Conservation (phyloP, 2,329 filamentous ascomycete species). For the Ophiostoma quercus region DNA sequence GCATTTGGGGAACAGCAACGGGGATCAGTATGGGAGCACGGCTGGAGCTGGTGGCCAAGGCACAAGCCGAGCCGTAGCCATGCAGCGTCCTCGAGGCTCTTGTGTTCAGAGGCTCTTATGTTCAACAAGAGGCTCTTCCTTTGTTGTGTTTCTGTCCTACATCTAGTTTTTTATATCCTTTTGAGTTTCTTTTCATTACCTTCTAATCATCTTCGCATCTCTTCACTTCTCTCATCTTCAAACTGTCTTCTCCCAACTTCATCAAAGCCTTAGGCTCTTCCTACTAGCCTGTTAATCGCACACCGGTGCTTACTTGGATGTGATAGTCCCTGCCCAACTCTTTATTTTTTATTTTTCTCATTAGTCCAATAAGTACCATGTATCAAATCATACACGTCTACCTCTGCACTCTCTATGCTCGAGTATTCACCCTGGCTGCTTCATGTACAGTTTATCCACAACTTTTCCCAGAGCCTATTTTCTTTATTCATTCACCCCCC, state of each 20-base stretch:
- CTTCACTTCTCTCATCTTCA: background rate
- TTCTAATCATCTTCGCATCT: background rate
- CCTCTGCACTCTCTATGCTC: background rate
- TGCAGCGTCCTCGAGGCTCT: background rate
- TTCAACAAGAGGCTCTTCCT: background rate
- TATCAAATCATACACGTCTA: constrained; percentile 4
- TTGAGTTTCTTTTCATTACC: background rate
- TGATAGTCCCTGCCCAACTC: constrained; percentile 5
- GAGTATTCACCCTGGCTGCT: background rate
- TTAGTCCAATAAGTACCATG: background rate
- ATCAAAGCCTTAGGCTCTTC: background rate
- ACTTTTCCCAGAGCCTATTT: background rate
- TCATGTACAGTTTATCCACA: background rate
- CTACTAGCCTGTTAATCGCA: background rate
- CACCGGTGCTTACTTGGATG: background rate
- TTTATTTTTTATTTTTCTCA: background rate
- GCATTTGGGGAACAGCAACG: constrained; percentile 6
- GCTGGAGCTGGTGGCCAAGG: background rate
- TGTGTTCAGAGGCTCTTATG: background rate
- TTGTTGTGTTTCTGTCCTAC: background rate
- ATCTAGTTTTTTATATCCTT: too few relatives aligned
- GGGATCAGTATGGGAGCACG: background rate
- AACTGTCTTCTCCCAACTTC: background rate
- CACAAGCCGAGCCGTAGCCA: background rate
- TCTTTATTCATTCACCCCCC: background rate